Conservation (phyloP, 139 green algal species). For the Micractinium conductrix region DNA sequence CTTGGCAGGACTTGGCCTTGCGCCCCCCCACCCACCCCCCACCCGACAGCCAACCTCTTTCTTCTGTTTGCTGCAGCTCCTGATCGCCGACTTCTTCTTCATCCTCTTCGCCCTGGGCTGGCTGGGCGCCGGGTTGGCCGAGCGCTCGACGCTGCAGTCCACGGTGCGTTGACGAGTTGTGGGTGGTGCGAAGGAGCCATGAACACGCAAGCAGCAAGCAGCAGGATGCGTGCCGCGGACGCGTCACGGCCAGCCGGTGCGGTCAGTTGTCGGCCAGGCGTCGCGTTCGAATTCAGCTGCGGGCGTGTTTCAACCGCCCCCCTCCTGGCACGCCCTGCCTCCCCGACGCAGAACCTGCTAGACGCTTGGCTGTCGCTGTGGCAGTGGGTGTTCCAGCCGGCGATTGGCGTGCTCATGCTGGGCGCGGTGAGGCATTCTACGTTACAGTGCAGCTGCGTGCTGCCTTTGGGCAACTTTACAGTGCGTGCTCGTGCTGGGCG, state of each 20-base stretch:
- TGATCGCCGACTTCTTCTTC: constrained; percentile 94
- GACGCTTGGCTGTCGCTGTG: constrained; percentile 82
- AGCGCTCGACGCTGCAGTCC: constrained; percentile 39
- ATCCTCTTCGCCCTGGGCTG: constrained; percentile 75
- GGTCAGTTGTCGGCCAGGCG: too few species aligned
- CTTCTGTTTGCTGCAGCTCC: constrained; percentile 52
- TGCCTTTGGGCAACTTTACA: not conserved
- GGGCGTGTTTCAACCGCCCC: not conserved
- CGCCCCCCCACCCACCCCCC: too few species aligned
- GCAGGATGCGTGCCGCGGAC: too few species aligned
- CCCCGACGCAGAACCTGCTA: constrained; percentile 53
- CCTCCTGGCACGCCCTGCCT: not conserved
- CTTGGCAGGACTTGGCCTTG: too few species aligned
- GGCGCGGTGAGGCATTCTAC: constrained; percentile 60
- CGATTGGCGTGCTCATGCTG: constrained; percentile 87
- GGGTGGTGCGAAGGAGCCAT: too few species aligned
- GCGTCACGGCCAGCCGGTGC: too few species aligned
- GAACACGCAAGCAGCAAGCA: too few species aligned
- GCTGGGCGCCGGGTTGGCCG: constrained; percentile 69
- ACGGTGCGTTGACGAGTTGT: too few species aligned
- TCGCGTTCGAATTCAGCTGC: too few species aligned
- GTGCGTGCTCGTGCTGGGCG: not conserved
- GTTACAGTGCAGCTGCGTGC: not conserved
- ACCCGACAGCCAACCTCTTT: too few species aligned
- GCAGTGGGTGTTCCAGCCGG: constrained; percentile 85